Evolutionary conservation across 2,329 filamentous ascomycete species (phyloP), one percentile per base, ranked within the genome.

Genomic region (Bipolaris cookei): DNA sequence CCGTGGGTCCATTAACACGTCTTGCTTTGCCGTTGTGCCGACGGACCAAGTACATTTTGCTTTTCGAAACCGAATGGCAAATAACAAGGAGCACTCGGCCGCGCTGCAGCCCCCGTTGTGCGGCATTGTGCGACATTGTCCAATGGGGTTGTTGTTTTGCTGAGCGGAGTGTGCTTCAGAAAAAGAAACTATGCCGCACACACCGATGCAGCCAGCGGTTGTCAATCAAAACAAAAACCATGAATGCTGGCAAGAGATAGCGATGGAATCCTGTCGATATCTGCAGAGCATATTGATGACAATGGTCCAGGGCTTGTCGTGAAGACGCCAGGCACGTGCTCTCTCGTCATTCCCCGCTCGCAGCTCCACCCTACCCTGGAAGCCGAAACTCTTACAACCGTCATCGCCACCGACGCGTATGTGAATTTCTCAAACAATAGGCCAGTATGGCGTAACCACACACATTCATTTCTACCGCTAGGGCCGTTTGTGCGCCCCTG

Each of bases 341-440:
- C 39, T 14, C 45, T 57, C 49, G 45, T 60, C 54, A 60, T 57
- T 35, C 30, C 34, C 42, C 55, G 42, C 48, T 46, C 42, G 28
- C 51, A n/a, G 39, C 45, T 50, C 41, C 57, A 42, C 49, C 16
- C 54, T 45, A 16, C 18, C 11, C 7, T 41, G 21, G 44, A 44
- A 46, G 16, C 34, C 30, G 38, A 49, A 25, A 34, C 55, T 34
- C 53, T 41, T 34, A 51, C 51, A 25, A 44, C 50, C 21, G 16
- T 8, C 43, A 43, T 49, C 23, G 34, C 7, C 18, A 30, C 41
- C 51, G 14, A 49, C 44, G 39, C 45, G 45, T 32, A 16, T 4
- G 23, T 30, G 23, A 13, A 30, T 8, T 8, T 34, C 25, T 34
- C 39, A 41, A 39, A 41, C 44, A 46, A 45, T 34, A 37, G 18